Conservation (phyloP, 345 rosid species). For the Eucalyptus cloeziana region DNA sequence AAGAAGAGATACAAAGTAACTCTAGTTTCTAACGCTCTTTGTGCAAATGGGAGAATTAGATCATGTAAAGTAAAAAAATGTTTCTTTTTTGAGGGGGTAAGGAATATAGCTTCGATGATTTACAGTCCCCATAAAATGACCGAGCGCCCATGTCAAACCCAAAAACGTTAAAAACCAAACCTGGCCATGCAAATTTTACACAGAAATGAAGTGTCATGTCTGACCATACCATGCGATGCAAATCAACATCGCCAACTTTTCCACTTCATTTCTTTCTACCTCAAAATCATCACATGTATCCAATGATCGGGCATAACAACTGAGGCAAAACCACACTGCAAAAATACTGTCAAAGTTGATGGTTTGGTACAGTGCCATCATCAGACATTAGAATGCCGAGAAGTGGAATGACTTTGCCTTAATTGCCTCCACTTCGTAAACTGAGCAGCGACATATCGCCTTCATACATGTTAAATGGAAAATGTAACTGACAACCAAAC, state of each 20-base stretch:
- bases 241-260: not conserved
- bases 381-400: not conserved
- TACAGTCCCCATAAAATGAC: not conserved
- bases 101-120: not conserved
- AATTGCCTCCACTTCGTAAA: not conserved
- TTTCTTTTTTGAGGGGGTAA: not conserved
- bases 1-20: not conserved
- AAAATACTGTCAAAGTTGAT: not conserved
- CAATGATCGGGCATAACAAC: not conserved
- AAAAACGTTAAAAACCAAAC: not conserved
- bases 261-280: not conserved
- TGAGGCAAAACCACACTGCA: not conserved
- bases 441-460: not conserved
- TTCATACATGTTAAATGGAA: slow-evolving; percentile 9
- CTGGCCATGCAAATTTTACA: not conserved
- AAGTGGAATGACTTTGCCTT: not conserved
- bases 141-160: not conserved
- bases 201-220: not conserved
- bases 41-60: not conserved
- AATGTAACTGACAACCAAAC: not conserved
- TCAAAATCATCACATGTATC: not conserved
- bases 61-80: not conserved
- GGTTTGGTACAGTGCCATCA: not conserved
- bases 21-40: not conserved
- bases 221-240: not conserved